These are phyloP conservation scores for Avena eriantha DNA, from an alignment of 176 grass and related monocot genomes.

Conservation along the genomic window DNA sequence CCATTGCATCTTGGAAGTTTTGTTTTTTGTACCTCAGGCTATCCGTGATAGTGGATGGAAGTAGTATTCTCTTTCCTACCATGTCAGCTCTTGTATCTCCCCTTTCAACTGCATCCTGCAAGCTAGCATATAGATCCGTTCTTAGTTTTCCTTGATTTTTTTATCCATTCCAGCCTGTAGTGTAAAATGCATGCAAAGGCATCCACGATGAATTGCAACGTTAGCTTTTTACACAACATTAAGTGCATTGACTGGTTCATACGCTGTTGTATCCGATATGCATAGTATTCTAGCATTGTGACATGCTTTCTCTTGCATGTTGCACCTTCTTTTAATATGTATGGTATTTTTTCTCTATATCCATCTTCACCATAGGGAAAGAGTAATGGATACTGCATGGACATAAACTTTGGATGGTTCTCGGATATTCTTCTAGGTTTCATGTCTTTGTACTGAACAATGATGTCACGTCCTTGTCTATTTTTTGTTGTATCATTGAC, in stretches of 20 bases:
- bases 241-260: background rate
- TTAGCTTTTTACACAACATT: too few relatives aligned
- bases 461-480: background rate
- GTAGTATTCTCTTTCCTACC: conserved; percentile 31
- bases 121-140: background rate
- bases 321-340: background rate
- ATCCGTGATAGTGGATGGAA: conserved; percentile 31
- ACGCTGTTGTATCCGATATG: background rate
- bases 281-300: conserved; percentile 32
- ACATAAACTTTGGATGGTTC: conserved; percentile 27
- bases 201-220: too few relatives aligned
- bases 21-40: conserved; percentile 34
- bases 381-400: conserved; percentile 11
- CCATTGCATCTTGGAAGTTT: conserved; percentile 56
- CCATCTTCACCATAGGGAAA: conserved; percentile 50
- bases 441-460: conserved; percentile 9
- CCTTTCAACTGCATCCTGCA: conserved; percentile 8
- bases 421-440: conserved; percentile 12
- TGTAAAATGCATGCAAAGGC: too few relatives aligned
- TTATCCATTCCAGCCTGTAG: too few relatives aligned
- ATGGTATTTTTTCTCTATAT: background rate
- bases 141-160: conserved; percentile 14
- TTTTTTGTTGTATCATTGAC: background rate
- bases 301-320: background rate
- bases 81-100: conserved; percentile 14